A percentile compares a stretch with the other conserved stretches of the same genome.
These are phyloP conservation scores for Nakazawaea siamensis DNA, from an alignment of 805 yeast species.

Conservation along the genomic window DNA sequence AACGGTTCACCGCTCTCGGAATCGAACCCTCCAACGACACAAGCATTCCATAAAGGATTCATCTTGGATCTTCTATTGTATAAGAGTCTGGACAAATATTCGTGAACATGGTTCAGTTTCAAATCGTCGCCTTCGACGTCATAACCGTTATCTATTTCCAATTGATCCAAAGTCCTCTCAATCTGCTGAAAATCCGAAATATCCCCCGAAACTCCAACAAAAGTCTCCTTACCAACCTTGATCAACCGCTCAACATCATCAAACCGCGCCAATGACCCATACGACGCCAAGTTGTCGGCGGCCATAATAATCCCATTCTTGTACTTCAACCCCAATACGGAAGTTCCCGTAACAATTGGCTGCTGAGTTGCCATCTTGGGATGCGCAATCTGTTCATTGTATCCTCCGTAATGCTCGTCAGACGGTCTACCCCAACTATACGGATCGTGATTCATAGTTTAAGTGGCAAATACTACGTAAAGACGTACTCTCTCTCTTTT, in stretches of 20 bases:
- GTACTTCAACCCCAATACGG: slow-evolving; percentile 87
- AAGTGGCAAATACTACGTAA: too few species aligned
- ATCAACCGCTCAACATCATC: slow-evolving; percentile 78
- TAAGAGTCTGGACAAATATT: slow-evolving; percentile 75
- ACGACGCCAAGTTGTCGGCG: slow-evolving; percentile 89
- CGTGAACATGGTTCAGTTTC: slow-evolving; percentile 83
- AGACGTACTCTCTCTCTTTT: too few species aligned
- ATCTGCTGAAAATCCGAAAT: slow-evolving; percentile 87
- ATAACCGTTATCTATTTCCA: slow-evolving; percentile 72
- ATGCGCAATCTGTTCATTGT: slow-evolving; percentile 66
- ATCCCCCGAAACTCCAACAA: slow-evolving; percentile 93
- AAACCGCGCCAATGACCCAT: slow-evolving; percentile 88
- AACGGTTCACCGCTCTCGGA: slow-evolving; percentile 57
- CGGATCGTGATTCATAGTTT: slow-evolving; percentile 93
- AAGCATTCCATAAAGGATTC: slow-evolving; percentile 95
- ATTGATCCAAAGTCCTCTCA: slow-evolving; percentile 64
- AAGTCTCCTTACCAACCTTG: slow-evolving; percentile 76
- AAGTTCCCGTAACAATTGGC: slow-evolving; percentile 95
- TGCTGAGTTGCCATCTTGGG: slow-evolving; percentile 86
- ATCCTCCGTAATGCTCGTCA: slow-evolving; percentile 71
- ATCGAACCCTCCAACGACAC: slow-evolving; percentile 83
- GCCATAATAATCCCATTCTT: slow-evolving; percentile 88
- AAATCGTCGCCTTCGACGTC: slow-evolving; percentile 59
- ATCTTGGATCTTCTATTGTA: slow-evolving; percentile 85
- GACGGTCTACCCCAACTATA: slow-evolving; percentile 93